phyloP scores from a whole-genome alignment of 495 filamentous ascomycete genomes.

The Symbiotaphrina buchneri region DNA sequence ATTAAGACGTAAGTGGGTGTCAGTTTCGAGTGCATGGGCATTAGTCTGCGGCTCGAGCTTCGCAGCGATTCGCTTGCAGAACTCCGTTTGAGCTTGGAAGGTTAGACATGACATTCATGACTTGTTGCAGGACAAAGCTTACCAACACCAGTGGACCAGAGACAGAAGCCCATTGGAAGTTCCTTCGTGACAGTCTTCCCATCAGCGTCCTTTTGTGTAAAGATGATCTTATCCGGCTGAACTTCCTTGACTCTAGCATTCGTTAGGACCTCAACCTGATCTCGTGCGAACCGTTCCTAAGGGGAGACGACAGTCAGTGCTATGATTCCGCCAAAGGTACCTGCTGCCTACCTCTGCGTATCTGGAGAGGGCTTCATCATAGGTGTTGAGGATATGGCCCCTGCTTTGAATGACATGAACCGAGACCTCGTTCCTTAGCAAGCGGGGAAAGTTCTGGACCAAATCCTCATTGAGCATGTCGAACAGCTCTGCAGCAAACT shows the following conservation, averaged over 20 bases:
- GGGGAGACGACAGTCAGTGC: conserved; percentile 3
- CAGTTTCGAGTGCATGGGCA: conserved; percentile 80
- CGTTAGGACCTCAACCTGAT: conserved; percentile 73
- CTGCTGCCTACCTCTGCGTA: conserved; percentile 49
- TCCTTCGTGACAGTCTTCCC: conserved; percentile 68
- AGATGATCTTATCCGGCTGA: conserved; percentile 57
- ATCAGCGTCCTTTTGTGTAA: conserved; percentile 54
- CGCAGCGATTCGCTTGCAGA: conserved; percentile 48
- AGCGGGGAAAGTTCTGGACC: conserved; percentile 56
- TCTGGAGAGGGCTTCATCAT: conserved; percentile 80
- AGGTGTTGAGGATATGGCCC: conserved; percentile 91
- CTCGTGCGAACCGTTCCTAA: conserved; percentile 56
- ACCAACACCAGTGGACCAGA: conserved; percentile 92
- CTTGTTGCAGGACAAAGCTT: conserved; percentile 8
- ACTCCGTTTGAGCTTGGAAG: conserved; percentile 41
- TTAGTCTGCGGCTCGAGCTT: conserved; percentile 62
- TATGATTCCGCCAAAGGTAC: not conserved
- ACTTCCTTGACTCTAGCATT: conserved; percentile 88
- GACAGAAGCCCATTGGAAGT: conserved; percentile 84
- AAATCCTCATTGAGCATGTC: conserved; percentile 95
- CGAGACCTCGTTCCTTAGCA: conserved; percentile 89
- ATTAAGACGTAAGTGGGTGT: conserved; percentile 77
- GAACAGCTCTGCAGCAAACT: conserved; percentile 90
- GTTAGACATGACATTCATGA: not conserved
- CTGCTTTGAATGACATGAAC: conserved; percentile 92